phyloP scores from a whole-genome alignment of 176 grass and related monocot genomes.

The Panicum miliaceum region DNA sequence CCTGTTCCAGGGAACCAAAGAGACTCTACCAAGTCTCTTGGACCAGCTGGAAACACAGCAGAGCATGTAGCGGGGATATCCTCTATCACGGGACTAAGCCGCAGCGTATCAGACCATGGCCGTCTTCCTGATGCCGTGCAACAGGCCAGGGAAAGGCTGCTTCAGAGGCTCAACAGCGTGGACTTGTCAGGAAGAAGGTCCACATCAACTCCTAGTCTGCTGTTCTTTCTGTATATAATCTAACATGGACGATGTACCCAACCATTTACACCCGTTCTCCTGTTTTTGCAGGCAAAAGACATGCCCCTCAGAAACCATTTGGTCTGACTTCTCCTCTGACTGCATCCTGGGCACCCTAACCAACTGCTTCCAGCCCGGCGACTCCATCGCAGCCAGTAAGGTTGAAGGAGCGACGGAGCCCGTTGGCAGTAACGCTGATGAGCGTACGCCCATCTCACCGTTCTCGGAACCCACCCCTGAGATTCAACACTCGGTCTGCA shows the following conservation, averaged over 20 bases:
- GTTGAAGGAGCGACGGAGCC: conserved; percentile 2
- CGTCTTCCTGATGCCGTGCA: conserved; percentile 70
- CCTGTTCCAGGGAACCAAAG: conserved; percentile 34
- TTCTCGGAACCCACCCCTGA: neutral
- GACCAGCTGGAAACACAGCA: conserved; percentile 19
- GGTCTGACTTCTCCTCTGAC: conserved; percentile 17
- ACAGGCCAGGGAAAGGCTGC: conserved; percentile 76
- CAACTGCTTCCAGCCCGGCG: conserved; percentile 32
- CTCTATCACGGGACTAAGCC: conserved; percentile 29
- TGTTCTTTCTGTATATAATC: neutral
- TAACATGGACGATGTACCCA: neutral
- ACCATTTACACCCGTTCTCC: neutral
- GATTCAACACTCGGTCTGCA: conserved; percentile 23
- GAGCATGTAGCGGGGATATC: neutral
- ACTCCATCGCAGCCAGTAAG: neutral
- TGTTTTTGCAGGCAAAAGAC: conserved; percentile 43
- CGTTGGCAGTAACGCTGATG: neutral
- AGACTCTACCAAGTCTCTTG: conserved; percentile 18
- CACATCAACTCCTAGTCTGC: neutral
- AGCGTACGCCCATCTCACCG: neutral
- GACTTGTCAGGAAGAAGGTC: conserved; percentile 64
- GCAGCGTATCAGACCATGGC: conserved; percentile 44
- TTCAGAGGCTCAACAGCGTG: conserved; percentile 63
- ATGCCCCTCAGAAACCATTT: conserved; percentile 22
- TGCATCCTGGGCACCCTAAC: conserved; percentile 28